phyloP scores from a whole-genome alignment of 345 rosid genomes.

The Orychophragmus violaceus region DNA sequence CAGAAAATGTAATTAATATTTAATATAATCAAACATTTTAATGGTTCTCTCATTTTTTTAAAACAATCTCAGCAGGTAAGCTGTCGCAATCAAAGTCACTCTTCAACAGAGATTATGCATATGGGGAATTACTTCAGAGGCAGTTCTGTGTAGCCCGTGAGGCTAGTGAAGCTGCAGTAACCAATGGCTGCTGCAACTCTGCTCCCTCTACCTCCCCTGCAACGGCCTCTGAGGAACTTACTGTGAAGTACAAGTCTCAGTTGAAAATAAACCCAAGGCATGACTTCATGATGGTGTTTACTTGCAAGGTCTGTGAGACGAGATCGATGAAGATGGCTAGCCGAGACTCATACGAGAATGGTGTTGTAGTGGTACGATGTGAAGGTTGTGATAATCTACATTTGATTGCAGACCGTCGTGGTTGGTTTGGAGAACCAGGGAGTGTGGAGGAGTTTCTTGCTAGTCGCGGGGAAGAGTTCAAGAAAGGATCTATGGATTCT shows the following conservation, averaged over 20 bases:
- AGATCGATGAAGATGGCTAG: constrained; percentile 70
- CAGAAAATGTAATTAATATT: not conserved
- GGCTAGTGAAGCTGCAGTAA: constrained; percentile 18
- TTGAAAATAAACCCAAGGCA: constrained; percentile 68
- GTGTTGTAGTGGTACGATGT: constrained; percentile 80
- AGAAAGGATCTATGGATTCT: constrained; percentile 63
- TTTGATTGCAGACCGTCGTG: constrained; percentile 75
- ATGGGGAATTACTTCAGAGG: constrained; percentile 39
- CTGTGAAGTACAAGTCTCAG: constrained; percentile 42
- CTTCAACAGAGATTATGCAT: constrained; percentile 30
- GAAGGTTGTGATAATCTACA: constrained; percentile 80
- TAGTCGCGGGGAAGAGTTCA: constrained; percentile 78
- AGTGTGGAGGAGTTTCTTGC: constrained; percentile 78
- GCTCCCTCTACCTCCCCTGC: constrained; percentile 1
- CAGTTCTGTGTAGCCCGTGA: constrained; percentile 23
- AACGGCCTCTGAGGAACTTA: constrained; percentile 18
- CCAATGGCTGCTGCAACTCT: constrained; percentile 11
- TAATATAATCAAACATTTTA: not conserved
- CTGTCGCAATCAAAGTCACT: constrained; percentile 31
- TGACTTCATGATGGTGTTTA: constrained; percentile 78
- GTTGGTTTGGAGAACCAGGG: constrained; percentile 89
- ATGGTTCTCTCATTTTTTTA: not conserved
- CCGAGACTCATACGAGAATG: constrained; percentile 74
- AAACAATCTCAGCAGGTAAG: constrained; percentile 22
- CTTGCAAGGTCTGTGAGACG: constrained; percentile 87